Base-by-base conservation (phyloP, 352 stramenopile genomes). In the Phytophthora pistaciae region DNA sequence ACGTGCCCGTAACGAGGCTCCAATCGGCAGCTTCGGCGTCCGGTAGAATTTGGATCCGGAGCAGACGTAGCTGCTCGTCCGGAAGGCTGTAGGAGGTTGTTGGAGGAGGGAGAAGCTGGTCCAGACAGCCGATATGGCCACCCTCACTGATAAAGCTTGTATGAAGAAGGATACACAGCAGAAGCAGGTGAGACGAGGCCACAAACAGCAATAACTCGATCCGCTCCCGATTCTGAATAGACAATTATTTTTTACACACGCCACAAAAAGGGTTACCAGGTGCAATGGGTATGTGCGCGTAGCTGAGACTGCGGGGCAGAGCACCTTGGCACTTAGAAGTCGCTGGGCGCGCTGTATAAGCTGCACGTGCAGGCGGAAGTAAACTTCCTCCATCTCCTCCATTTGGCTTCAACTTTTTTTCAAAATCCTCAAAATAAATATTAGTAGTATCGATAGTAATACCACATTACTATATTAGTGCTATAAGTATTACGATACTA, bases 301-400 rank as follows among this genome's bases (percentile, higher is more conserved):
- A 60, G 38, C 38, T 57, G 0, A 59, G 10, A 70, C 13, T 1
- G 14, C n/a, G 57, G 14, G 21, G 29, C 21, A 49, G 23, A 46
- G 40, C 67, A 91, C 85, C 76, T 81, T 88, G 11, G 33, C 56
- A 40, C 81, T 76, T n/a, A 86, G 69, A 23, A 82, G 58, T 13
- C 62, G 64, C 69, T 84, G 74, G 27, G 79, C 61, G 61, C 78
- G 90, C 25, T 74, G 78, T 44, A 88, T 78, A 11, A 93, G 70
- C 53, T 86, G 74, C 59, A 84, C 74, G 65, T 97, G 87, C 57
- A 97, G 72, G 40, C 79, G 73, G 70, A 94, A 94, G 72, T 94
- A 94, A 20, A 93, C 75, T 66, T 91, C 83, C 65, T 94, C 86
- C 75, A 91, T 85, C 16, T 79, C 72, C 21, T 86, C 76, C 75